A percentile compares a stretch with the other conserved stretches of the same genome.
These are phyloP conservation scores for Fomes fomentarius DNA, from an alignment of 1,284 basidiomycete genomes.

Conservation along the genomic window DNA sequence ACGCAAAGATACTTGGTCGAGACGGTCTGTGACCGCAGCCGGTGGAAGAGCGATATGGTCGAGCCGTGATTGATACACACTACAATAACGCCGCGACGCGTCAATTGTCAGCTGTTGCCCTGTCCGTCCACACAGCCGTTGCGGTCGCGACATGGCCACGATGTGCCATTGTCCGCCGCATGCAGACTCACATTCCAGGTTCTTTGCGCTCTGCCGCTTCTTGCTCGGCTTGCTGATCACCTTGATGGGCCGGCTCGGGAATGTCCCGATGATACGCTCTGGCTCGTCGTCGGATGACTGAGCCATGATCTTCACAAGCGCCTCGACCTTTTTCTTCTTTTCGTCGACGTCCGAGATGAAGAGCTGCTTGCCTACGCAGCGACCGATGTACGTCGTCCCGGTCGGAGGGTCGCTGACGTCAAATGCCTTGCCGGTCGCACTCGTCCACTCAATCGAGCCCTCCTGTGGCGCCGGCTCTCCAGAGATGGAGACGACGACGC, in stretches of 20 bases:
- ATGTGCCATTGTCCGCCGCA: conserved; percentile 12
- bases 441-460: conserved; percentile 84
- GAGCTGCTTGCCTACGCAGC: conserved; percentile 88
- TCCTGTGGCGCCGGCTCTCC: conserved; percentile 86
- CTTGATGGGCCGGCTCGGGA: conserved; percentile 92
- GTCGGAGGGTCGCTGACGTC: conserved; percentile 80
- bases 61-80: conserved; percentile 96
- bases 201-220: conserved; percentile 93
- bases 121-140: conserved; percentile 17
- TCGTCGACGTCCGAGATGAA: conserved; percentile 91
- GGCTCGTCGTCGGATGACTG: conserved; percentile 78
- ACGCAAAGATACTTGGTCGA: conserved; percentile 96
- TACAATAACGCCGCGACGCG: conserved; percentile 34
- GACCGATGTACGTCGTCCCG: conserved; percentile 82
- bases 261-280: conserved; percentile 82
- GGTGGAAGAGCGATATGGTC: conserved; percentile 94
- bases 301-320: conserved; percentile 86
- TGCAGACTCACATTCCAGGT: conserved; percentile 79
- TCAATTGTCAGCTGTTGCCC: conserved; percentile 6
- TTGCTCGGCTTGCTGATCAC: conserved; percentile 97
- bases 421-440: conserved; percentile 79
- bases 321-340: conserved; percentile 91
- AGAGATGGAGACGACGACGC: conserved; percentile 89
- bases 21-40: conserved; percentile 91
- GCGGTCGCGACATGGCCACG: conserved; percentile 12